Conservation (phyloP, 1,284 basidiomycete species). For the Boletus mariae region DNA sequence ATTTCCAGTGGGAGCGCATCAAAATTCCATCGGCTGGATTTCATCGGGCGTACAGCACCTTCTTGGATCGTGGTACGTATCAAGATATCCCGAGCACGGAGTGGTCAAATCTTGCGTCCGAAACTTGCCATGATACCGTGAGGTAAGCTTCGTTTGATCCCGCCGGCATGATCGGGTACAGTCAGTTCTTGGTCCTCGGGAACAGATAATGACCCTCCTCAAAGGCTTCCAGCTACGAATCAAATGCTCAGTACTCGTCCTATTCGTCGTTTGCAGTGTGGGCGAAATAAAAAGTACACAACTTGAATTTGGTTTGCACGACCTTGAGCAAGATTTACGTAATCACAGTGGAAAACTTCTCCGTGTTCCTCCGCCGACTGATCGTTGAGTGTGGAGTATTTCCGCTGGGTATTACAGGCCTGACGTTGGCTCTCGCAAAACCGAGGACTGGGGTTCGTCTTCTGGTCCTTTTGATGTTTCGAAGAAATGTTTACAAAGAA, state of each 20-base stretch:
- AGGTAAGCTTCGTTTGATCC: slow-evolving; percentile 2
- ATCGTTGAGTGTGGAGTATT: neutral
- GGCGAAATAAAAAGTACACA: no score
- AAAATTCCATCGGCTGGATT: slow-evolving; percentile 4
- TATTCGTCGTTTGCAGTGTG: neutral
- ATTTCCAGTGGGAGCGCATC: slow-evolving; percentile 9
- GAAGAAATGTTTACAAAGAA: slow-evolving; percentile 23
- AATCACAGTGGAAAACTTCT: neutral
- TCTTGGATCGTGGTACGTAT: slow-evolving; percentile 11
- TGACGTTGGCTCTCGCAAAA: slow-evolving; percentile 21
- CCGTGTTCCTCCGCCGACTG: neutral
- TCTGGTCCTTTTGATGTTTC: slow-evolving; percentile 12
- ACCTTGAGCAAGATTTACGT: neutral
- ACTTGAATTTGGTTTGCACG: no score
- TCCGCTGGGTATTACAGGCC: neutral
- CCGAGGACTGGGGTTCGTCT: slow-evolving; percentile 15
- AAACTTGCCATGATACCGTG: neutral
- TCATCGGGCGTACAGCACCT: slow-evolving; percentile 5
- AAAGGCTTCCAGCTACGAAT: neutral
- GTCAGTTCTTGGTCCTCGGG: neutral
- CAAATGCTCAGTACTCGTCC: neutral
- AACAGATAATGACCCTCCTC: neutral
- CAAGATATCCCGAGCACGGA: neutral
- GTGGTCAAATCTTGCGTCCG: no score
- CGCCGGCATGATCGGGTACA: slow-evolving; percentile 7